phyloP scores from a whole-genome alignment of 768 basidiomycete genomes.

The Hemileccinum impolitum region DNA sequence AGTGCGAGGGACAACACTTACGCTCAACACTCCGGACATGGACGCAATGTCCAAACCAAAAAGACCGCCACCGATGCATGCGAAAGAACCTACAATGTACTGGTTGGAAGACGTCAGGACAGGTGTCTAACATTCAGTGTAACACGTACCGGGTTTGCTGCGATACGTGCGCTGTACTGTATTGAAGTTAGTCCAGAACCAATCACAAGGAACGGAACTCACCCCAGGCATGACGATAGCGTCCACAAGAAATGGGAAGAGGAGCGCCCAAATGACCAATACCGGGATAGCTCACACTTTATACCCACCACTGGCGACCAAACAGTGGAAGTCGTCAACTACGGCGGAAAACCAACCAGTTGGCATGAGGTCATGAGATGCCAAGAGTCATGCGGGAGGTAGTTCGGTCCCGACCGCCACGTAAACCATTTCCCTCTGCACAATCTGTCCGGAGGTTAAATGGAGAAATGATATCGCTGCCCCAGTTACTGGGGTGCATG shows the following conservation, averaged over 20 bases:
- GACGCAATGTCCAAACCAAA: constrained; percentile 82
- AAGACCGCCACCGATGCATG: constrained; percentile 76
- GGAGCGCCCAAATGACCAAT: neutral
- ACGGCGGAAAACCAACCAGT: no score
- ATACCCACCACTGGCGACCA: constrained; percentile 2
- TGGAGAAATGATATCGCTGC: neutral
- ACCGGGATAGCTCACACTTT: constrained; percentile 4
- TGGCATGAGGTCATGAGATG: no score
- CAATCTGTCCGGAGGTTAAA: neutral
- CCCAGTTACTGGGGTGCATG: neutral
- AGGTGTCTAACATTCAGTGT: neutral
- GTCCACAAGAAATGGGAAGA: neutral
- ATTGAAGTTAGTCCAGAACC: constrained; percentile 1
- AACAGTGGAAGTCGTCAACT: no score
- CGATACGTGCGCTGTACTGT: constrained; percentile 55
- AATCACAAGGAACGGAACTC: neutral
- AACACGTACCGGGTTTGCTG: constrained; percentile 50
- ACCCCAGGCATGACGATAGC: constrained; percentile 25
- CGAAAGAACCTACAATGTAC: constrained; percentile 78
- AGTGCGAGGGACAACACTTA: constrained; percentile 22
- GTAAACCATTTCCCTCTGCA: no score
- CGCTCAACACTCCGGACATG: constrained; percentile 72
- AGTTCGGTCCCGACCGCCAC: no score
- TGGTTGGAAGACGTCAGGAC: constrained; percentile 28
- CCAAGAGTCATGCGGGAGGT: no score